Evolutionary conservation across 2,329 filamentous ascomycete species (phyloP), one percentile per base, ranked within the genome.

Genomic region (Colletotrichum sp.): DNA sequence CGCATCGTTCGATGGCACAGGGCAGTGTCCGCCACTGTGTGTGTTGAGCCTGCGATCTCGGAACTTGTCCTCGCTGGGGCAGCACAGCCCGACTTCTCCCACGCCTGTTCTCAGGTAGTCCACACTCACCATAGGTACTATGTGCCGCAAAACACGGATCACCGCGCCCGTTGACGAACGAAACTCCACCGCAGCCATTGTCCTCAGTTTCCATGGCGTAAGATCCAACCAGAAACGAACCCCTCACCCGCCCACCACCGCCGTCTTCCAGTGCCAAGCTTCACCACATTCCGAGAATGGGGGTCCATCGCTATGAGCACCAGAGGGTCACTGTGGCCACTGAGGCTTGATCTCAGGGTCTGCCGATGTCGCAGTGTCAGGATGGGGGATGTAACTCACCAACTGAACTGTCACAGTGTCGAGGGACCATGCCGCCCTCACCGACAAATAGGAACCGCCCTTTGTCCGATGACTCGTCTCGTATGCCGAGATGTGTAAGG

Each of bases 61-160:
- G 75, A 75, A 62, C 75, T 28, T 39, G 30, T 62, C 34, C 62
- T 63, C 66, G 26, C 52, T 73, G 64, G 28, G 30, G 21, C 39
- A 36, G 65, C 73, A 60, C 73, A 68, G 70, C 57, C 70, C 73
- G 70, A 59, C 59, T 73, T 76, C 59, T 73, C 39, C 73, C 73
- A 60, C 21, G 21, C 39, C 36, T 39, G 28, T 32, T 12, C 18
- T 28, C 30, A n/a, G 1, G 28, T 32, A 28, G 44, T 52, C n/a
- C 44, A 52, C 44, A 52, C 44, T 21, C 44, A 36, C 7, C 34
- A 36, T 36, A n/a, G n/a, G n/a, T n/a, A 16, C 34, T 16, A 36
- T 36, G 34, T 36, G 15, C 34, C 34, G 34, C 34, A 8, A 36
- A 36, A 36, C 34, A 36, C 15, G 28, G 34, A 69, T 76, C 73